These are phyloP conservation scores for Rhynchospora breviuscula DNA, from an alignment of 176 grass and related monocot genomes.

Conservation along the genomic window DNA sequence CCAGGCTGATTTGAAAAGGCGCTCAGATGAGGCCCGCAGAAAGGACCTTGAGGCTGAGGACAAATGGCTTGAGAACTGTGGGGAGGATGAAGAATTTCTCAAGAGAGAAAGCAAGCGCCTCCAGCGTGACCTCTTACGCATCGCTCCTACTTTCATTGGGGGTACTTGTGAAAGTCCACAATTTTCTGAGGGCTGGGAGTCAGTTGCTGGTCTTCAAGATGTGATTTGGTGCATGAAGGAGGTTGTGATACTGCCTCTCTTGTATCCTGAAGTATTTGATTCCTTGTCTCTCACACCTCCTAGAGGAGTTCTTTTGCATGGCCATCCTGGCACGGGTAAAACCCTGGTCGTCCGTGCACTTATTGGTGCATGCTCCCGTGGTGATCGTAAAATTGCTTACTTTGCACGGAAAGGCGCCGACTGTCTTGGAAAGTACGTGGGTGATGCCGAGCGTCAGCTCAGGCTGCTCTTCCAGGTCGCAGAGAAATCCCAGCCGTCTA, in stretches of 20 bases:
- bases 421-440: slow-evolving; percentile 99
- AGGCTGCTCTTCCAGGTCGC: slow-evolving; percentile 96
- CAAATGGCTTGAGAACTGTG: slow-evolving; percentile 97
- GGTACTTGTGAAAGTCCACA: slow-evolving; percentile 69
- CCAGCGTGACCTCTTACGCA: slow-evolving; percentile 84
- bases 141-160: slow-evolving; percentile 88
- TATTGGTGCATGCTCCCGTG: slow-evolving; percentile 89
- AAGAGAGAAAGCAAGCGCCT: slow-evolving; percentile 87
- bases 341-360: slow-evolving; percentile 84
- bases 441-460: slow-evolving; percentile 90
- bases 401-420: slow-evolving; percentile 98
- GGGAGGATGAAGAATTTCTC: slow-evolving; percentile 97
- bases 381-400: slow-evolving; percentile 87
- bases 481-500: slow-evolving; percentile 92
- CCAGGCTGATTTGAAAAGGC: slow-evolving; percentile 62
- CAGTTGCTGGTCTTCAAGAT: slow-evolving; percentile 88
- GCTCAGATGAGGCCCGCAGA: slow-evolving; percentile 74
- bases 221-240: slow-evolving; percentile 94
- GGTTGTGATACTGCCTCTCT: slow-evolving; percentile 85
- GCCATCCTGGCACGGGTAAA: slow-evolving; percentile 95
- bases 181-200: slow-evolving; percentile 69
- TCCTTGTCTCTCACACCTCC: slow-evolving; percentile 81
- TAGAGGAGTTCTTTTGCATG: slow-evolving; percentile 90
- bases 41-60: slow-evolving; percentile 88
- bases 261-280: slow-evolving; percentile 80